Evolutionary conservation across 176 grass and related monocot species (phyloP), one percentile per base, ranked within the genome.

Genomic region (Alopecurus myosuroides): DNA sequence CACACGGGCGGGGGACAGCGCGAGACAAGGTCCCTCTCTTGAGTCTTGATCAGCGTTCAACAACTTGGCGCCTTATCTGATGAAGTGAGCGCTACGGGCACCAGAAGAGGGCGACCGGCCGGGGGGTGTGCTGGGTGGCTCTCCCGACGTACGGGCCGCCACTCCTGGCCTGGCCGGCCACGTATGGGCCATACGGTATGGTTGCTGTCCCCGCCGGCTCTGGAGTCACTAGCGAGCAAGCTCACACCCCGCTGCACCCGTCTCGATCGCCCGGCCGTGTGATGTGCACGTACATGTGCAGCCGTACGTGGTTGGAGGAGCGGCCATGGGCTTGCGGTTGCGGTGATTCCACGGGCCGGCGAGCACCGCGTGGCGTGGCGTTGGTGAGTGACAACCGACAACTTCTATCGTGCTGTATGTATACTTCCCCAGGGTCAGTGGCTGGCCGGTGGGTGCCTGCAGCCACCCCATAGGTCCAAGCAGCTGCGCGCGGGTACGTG

Each of bases 91-190:
- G 44, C 40, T 70, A n/a, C 64, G 3, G 13, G 45, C 68, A 53
- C 30, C 17, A 29, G 41, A 68, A 26, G 81, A 79, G 9, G 55
- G 65, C 25, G 53, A 84, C 42, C 6, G 1, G 80, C 44, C 44
- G 40, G 37, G 71, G 39, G 79, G 79, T 48, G 44, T 45, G 44
- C 53, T 65, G 79, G 88, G 25, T 66, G 78, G 83, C 60, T 80
- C 70, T 15, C 5, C 78, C 29, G 37, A 28, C 48, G 57, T 61
- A 61, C 57, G 26, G 26, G 58, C 46, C 46, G 28, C 13, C 33
- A 10, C 42, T 28, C 52, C 1, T 11, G 61, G 14, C 23, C 18
- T 53, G 30, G 67, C 55, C 74, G 40, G 57, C 20, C 33, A 50
- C 44, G 41, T 74, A 63, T 63, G 60, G 60, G 7, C 5, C 60